phyloP scores from a whole-genome alignment of 2,329 filamentous ascomycete species.

The Botrytis fabae region DNA sequence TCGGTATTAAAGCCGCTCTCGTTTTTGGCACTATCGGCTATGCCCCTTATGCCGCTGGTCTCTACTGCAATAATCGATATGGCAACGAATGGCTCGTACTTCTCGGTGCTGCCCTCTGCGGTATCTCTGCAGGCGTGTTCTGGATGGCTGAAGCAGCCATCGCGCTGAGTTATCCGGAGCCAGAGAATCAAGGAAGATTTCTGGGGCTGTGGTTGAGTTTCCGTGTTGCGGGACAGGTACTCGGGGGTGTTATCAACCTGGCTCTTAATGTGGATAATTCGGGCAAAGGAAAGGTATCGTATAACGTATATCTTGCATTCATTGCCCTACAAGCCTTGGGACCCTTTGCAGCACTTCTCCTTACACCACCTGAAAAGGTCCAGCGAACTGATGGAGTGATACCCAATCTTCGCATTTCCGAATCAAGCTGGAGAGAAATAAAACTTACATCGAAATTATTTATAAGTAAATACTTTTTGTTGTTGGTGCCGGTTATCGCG shows the following conservation, averaged over 20 bases:
- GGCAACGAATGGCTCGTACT: constrained; percentile 68
- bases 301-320: constrained; percentile 68
- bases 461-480: constrained; percentile 59
- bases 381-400: constrained; percentile 64
- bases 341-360: constrained; percentile 62
- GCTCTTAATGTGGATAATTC: constrained; percentile 61
- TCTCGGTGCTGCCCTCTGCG: constrained; percentile 46
- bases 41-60: constrained; percentile 67
- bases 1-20: constrained; percentile 70
- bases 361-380: constrained; percentile 62
- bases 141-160: constrained; percentile 77
- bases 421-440: constrained; percentile 59
- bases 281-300: constrained; percentile 64
- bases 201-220: constrained; percentile 68
- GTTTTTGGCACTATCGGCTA: constrained; percentile 74
- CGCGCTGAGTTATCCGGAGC: constrained; percentile 70
- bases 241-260: constrained; percentile 71
- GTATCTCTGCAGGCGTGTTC: constrained; percentile 61
- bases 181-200: constrained; percentile 63
- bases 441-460: constrained; percentile 60
- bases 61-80: constrained; percentile 72
- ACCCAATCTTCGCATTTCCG: constrained; percentile 59
- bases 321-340: constrained; percentile 68
- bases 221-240: constrained; percentile 62
- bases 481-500: constrained; percentile 67